Conservation (phyloP, 495 filamentous ascomycete genomes). For the Penicillium manginii region DNA sequence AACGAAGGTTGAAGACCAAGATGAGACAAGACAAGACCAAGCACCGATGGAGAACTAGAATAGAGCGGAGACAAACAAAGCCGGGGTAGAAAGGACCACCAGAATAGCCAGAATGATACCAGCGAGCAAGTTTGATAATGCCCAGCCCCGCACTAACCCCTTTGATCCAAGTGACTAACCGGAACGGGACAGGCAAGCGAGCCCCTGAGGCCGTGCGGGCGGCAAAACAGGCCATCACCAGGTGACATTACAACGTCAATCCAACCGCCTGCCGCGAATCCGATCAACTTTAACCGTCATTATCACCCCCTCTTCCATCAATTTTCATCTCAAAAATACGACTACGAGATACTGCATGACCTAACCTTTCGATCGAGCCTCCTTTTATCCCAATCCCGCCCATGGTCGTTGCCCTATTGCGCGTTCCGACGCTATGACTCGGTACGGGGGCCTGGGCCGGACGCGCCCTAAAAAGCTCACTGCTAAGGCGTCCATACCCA, state of each 20-base stretch:
- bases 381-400: slow-evolving; percentile 45
- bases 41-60: no score
- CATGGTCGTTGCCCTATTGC: slow-evolving; percentile 50
- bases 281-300: slow-evolving; percentile 58
- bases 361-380: slow-evolving; percentile 46
- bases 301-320: slow-evolving; percentile 53
- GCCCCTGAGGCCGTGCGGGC: slow-evolving; percentile 54
- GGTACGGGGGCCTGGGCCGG: slow-evolving; percentile 60
- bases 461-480: slow-evolving; percentile 88
- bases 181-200: slow-evolving; percentile 47
- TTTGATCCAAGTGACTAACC: slow-evolving; percentile 37
- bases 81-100: no score
- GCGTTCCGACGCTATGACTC: slow-evolving; percentile 68
- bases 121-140: slow-evolving; percentile 41
- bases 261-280: slow-evolving; percentile 54
- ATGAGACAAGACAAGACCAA: no score
- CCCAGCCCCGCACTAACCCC: slow-evolving; percentile 52
- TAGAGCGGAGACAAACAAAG: no score
- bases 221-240: slow-evolving; percentile 48
- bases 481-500: slow-evolving; percentile 80
- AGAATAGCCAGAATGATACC: background rate
- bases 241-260: slow-evolving; percentile 66
- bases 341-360: slow-evolving; percentile 59
- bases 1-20: no score
- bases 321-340: slow-evolving; percentile 60